Percentiles rank a stretch among this genome's conserved stretches.
phyloP scores from a whole-genome alignment of 352 stramenopile genomes.

The Pythium periplocum region DNA sequence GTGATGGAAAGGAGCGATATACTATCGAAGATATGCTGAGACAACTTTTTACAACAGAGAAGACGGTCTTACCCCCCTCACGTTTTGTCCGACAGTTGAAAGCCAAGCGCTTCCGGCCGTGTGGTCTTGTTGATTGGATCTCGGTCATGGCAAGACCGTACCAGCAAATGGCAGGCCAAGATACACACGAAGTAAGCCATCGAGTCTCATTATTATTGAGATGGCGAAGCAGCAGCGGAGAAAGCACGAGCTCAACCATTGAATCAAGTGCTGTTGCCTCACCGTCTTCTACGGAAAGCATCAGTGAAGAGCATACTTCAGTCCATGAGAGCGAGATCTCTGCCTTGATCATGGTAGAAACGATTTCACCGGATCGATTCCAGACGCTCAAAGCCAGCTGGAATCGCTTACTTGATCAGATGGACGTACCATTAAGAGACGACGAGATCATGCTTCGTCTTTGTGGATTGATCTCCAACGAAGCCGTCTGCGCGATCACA shows the following conservation, averaged over 20 bases:
- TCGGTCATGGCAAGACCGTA: conserved; percentile 14
- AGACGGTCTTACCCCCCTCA: conserved; percentile 9
- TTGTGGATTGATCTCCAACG: not conserved
- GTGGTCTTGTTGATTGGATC: conserved; percentile 35
- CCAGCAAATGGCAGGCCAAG: not conserved
- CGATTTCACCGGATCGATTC: conserved; percentile 5
- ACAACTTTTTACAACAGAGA: conserved; percentile 18
- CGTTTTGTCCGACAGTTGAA: conserved; percentile 24
- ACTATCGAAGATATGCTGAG: conserved; percentile 12
- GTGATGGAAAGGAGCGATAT: conserved; percentile 3
- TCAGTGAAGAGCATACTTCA: too few relatives aligned
- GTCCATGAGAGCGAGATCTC: not conserved
- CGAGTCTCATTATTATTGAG: too few relatives aligned
- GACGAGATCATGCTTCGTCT: conserved; percentile 3
- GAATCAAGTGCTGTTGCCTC: too few relatives aligned
- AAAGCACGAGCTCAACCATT: too few relatives aligned
- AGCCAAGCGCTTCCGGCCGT: conserved; percentile 6
- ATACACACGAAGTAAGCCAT: too few relatives aligned
- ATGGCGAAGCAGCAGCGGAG: too few relatives aligned
- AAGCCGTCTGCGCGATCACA: conserved; percentile 3
- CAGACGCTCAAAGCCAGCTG: conserved; percentile 9
- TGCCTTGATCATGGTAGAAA: conserved; percentile 13
- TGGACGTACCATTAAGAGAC: not conserved
- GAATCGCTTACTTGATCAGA: too few relatives aligned
- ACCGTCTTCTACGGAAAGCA: too few relatives aligned